phyloP scores from a whole-genome alignment of 768 basidiomycete genomes.

The Russula sp. region DNA sequence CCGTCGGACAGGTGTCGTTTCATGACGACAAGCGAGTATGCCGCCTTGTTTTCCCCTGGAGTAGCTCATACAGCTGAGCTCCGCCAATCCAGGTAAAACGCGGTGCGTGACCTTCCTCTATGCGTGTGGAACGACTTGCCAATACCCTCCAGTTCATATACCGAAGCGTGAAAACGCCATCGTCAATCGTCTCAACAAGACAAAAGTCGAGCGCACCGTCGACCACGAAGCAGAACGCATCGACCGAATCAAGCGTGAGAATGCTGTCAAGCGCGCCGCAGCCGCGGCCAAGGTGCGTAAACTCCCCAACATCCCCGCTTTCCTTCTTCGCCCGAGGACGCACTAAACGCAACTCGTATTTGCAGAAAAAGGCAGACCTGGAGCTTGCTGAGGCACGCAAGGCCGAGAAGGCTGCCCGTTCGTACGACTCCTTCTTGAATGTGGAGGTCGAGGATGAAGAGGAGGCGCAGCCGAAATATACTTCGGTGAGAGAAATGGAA shows the following conservation, averaged over 20 bases:
- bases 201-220: conserved; percentile 75
- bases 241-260: conserved; percentile 76
- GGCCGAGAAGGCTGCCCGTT: conserved; percentile 82
- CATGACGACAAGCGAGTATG: conserved; percentile 81
- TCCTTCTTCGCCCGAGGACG: background rate
- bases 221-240: conserved; percentile 88
- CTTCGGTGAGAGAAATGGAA: conserved; percentile 70
- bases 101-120: conserved; percentile 37
- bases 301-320: too few relatives aligned
- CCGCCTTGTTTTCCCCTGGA: background rate
- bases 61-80: background rate
- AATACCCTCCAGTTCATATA: conserved; percentile 54
- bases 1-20: conserved; percentile 92
- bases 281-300: conserved; percentile 60
- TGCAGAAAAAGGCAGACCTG: conserved; percentile 70
- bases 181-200: conserved; percentile 92
- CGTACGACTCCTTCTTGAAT: conserved; percentile 76
- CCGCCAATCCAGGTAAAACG: conserved; percentile 62
- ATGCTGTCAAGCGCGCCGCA: conserved; percentile 50
- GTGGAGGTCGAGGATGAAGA: conserved; percentile 52
- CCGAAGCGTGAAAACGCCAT: conserved; percentile 78
- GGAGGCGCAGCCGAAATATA: conserved; percentile 39
- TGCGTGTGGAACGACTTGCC: background rate
- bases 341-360: background rate
- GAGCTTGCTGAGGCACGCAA: conserved; percentile 72